Conservation (phyloP, 2,329 filamentous ascomycete genomes). For the Coleophoma eucalyptorum region DNA sequence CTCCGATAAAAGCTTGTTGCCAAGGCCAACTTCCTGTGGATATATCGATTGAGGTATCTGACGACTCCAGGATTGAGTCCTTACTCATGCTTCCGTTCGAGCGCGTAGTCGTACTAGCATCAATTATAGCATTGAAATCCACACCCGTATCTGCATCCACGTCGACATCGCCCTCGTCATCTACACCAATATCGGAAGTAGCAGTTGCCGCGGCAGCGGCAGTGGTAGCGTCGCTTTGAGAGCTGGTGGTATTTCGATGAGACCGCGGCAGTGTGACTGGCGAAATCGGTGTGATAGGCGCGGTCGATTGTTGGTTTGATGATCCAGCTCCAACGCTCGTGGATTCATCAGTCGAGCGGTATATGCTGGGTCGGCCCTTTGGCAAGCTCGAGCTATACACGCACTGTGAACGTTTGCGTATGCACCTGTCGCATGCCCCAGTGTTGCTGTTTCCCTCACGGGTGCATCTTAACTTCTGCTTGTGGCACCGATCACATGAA, state of each 20-base stretch:
- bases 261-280: too few species aligned
- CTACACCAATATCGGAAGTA: neutral
- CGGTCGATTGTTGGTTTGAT: neutral
- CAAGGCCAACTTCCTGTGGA: neutral
- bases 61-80: neutral
- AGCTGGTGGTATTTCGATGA: too few species aligned
- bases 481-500: neutral
- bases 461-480: neutral
- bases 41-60: neutral
- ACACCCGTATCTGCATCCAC: neutral
- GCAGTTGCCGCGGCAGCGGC: neutral
- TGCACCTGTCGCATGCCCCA: neutral
- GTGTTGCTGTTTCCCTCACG: neutral
- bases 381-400: neutral
- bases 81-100: too few species aligned
- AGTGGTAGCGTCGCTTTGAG: neutral
- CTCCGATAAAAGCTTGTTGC: neutral
- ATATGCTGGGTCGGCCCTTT: neutral
- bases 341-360: neutral
- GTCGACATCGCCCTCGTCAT: neutral
- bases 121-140: neutral
- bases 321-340: neutral
- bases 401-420: neutral
- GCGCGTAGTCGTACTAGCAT: too few species aligned
- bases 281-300: neutral